Evolutionary conservation across 164 flowering plant genomes (phyloP).

Genomic region (Houttuynia cordata): DNA sequence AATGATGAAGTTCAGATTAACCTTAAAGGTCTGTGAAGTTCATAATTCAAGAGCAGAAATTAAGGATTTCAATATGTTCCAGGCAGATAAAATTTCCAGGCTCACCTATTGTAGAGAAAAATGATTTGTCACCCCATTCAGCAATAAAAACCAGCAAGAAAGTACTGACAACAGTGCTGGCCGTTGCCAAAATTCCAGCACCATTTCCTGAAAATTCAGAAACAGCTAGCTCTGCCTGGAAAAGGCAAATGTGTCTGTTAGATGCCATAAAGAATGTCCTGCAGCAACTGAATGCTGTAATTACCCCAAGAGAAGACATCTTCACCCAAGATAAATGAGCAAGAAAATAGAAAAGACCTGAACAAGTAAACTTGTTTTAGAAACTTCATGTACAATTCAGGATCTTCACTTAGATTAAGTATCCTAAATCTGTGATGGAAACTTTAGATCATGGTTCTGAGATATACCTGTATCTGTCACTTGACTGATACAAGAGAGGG

Average conservation of each 20-base stretch:
- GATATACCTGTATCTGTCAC: no score
- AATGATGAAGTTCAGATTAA: no score
- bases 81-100: background rate
- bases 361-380: no score
- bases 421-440: no score
- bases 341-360: background rate
- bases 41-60: background rate
- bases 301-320: background rate
- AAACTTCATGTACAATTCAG: background rate
- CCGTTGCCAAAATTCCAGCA: conserved; percentile 81
- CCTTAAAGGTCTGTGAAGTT: background rate
- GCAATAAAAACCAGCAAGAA: conserved; percentile 87
- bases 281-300: background rate
- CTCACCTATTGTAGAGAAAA: conserved; percentile 95
- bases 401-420: background rate
- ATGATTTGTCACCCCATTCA: conserved; percentile 98
- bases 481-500: no score
- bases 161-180: conserved; percentile 72
- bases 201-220: conserved; percentile 88
- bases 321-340: background rate
- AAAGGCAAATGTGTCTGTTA: background rate
- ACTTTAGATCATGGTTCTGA: no score
- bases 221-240: conserved; percentile 93
- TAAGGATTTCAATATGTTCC: background rate
- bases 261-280: background rate